phyloP scores from a whole-genome alignment of 2,329 filamentous ascomycete species.

The Penicillium crustosum region DNA sequence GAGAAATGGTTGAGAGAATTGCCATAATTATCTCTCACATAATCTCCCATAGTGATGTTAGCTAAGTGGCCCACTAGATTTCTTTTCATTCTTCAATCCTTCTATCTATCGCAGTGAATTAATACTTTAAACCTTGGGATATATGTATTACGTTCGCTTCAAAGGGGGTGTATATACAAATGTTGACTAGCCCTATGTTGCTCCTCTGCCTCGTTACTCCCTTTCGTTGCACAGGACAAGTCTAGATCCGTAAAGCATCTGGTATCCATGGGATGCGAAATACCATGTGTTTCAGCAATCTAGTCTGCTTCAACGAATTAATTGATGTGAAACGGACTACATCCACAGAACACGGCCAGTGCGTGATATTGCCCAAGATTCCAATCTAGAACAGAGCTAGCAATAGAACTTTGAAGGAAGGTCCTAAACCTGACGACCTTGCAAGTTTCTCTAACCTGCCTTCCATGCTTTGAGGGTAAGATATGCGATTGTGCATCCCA shows the following conservation, averaged over 20 bases:
- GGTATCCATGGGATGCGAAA: background rate
- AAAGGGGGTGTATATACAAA: rapidly evolving
- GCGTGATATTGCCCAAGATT: background rate
- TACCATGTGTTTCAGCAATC: too few species aligned
- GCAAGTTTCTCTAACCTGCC: background rate
- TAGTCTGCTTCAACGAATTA: too few species aligned
- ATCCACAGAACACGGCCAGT: background rate
- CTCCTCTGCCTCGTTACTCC: background rate
- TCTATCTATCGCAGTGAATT: too few species aligned
- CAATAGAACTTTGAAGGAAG: background rate
- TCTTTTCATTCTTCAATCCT: background rate
- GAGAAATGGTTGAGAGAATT: background rate
- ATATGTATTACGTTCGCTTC: background rate
- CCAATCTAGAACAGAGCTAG: too few species aligned
- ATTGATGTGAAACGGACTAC: background rate
- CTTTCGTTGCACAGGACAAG: background rate
- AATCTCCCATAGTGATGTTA: background rate
- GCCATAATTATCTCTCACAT: background rate
- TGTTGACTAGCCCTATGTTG: background rate
- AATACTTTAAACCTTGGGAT: background rate
- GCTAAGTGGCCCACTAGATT: rapidly evolving
- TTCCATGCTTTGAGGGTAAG: background rate
- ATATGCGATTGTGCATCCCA: background rate
- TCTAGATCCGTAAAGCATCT: background rate
- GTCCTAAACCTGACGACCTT: too few species aligned